phyloP scores from a whole-genome alignment of 1,284 basidiomycete genomes.

The Microstroma glucosiphilum region DNA sequence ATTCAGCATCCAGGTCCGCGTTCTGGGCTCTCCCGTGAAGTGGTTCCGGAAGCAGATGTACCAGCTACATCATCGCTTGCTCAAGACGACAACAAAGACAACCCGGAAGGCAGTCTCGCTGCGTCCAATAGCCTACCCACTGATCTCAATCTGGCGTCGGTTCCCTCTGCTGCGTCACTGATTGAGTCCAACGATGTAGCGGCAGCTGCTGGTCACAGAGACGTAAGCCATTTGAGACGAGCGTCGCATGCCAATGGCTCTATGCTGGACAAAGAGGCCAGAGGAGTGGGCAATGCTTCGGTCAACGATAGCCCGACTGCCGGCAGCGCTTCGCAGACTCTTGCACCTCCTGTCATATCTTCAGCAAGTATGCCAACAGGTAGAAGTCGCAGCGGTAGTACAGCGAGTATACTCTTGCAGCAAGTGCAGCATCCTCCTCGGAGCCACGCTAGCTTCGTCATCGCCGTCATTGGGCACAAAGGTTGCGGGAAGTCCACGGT shows the following conservation, averaged over 20 bases:
- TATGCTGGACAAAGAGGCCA: neutral
- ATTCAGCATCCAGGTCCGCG: slow-evolving; percentile 21
- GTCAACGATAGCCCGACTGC: neutral
- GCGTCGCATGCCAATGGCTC: neutral
- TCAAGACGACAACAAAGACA: neutral
- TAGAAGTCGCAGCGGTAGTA: slow-evolving; percentile 41
- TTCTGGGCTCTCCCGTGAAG: slow-evolving; percentile 33
- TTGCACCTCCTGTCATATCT: neutral
- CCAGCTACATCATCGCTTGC: neutral
- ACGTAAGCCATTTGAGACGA: neutral
- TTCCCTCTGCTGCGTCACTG: neutral
- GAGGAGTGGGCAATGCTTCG: neutral
- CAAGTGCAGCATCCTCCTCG: slow-evolving; percentile 37
- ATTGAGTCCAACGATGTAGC: neutral
- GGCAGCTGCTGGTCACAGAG: neutral
- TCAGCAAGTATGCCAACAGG: slow-evolving; percentile 2
- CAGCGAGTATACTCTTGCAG: slow-evolving; percentile 32
- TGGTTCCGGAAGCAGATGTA: slow-evolving; percentile 17
- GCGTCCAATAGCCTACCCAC: neutral
- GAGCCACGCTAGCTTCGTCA: slow-evolving; percentile 40
- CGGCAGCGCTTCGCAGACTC: neutral
- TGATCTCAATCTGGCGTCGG: neutral
- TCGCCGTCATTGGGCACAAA: slow-evolving; percentile 41
- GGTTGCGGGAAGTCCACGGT: slow-evolving; percentile 42
- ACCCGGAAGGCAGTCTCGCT: neutral